Conservation (phyloP, 495 filamentous ascomycete genomes). For the Daldinia decipiens region DNA sequence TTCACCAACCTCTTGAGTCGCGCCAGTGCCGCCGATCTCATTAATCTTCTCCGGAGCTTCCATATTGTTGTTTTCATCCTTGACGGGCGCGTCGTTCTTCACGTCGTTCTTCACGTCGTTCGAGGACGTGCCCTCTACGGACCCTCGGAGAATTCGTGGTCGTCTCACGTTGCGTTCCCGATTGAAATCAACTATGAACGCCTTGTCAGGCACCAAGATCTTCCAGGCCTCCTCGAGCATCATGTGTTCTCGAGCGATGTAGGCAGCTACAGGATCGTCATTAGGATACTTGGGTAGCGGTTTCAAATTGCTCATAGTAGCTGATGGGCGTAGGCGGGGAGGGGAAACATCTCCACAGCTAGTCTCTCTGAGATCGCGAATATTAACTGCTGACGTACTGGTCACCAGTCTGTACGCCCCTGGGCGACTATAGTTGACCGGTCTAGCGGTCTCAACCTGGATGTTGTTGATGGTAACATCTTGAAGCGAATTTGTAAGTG, state of each 20-base stretch:
- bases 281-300: neutral
- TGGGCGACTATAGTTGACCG: neutral
- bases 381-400: neutral
- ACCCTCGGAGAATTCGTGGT: neutral
- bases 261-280: conserved; percentile 14
- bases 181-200: neutral
- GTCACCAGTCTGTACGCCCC: neutral
- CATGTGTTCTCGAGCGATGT: conserved; percentile 9
- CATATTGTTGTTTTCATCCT: neutral
- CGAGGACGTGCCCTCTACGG: neutral
- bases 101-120: too few relatives aligned
- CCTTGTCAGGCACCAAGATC: neutral
- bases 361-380: neutral
- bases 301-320: conserved; percentile 6
- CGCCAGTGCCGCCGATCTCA: neutral
- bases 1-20: neutral
- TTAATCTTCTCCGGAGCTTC: too few relatives aligned
- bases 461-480: neutral
- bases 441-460: neutral
- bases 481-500: neutral
- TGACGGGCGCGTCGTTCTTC: neutral
- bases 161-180: neutral
- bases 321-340: neutral
- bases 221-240: neutral
- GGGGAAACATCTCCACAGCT: neutral